Conservation (phyloP, 2,329 filamentous ascomycete genomes). For the Fusarium cicatricum region DNA sequence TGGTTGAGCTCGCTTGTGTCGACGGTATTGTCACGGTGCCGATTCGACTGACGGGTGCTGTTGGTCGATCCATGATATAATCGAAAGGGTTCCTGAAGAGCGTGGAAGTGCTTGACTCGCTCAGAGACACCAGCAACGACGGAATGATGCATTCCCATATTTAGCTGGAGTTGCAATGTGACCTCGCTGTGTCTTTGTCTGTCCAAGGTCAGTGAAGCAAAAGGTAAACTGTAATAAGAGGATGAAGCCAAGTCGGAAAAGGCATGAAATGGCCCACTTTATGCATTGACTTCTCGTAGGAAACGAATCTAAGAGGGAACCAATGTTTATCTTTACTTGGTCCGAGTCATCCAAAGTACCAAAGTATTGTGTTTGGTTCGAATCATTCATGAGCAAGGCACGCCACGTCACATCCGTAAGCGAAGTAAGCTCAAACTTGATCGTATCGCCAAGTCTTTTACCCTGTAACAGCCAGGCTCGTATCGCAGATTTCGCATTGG, state of each 20-base stretch:
- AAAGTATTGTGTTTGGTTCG: not conserved
- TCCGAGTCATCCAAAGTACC: slow-evolving; percentile 29
- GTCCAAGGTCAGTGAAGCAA: not conserved
- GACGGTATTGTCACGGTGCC: slow-evolving; percentile 62
- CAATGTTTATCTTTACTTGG: not conserved
- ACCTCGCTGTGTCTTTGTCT: not conserved
- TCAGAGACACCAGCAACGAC: slow-evolving; percentile 55
- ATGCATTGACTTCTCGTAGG: not conserved
- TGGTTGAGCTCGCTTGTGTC: slow-evolving; percentile 71
- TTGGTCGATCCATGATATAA: slow-evolving; percentile 82
- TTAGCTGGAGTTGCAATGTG: not conserved
- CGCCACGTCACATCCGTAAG: slow-evolving; percentile 35
- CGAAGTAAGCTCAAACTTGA: slow-evolving; percentile 28
- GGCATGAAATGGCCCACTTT: slow-evolving; percentile 15
- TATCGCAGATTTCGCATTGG: slow-evolving; percentile 21
- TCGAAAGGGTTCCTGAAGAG: slow-evolving; percentile 65
- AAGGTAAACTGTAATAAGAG: not conserved
- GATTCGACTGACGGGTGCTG: slow-evolving; percentile 69
- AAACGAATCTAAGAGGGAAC: not conserved
- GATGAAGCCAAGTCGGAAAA: not conserved
- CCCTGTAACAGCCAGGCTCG: slow-evolving; percentile 18
- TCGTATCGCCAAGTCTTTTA: slow-evolving; percentile 23
- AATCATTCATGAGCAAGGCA: slow-evolving; percentile 17
- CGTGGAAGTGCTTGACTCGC: slow-evolving; percentile 55
- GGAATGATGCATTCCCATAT: slow-evolving; percentile 55